phyloP scores from a whole-genome alignment of 2,329 filamentous ascomycete genomes.

The Botryotinia narcissicola region DNA sequence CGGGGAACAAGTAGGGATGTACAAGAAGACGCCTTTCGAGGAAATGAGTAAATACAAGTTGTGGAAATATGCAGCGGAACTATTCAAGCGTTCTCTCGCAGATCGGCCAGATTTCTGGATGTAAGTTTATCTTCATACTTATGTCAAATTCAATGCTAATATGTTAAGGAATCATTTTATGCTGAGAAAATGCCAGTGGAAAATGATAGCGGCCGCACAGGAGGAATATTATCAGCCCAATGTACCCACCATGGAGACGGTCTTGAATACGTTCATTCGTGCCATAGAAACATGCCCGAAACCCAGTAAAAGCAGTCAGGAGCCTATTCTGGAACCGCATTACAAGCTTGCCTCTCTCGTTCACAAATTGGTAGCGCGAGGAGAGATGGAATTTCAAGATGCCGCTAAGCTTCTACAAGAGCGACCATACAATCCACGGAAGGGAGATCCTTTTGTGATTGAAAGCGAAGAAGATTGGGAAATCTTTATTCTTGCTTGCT shows the following conservation, averaged over 20 bases:
- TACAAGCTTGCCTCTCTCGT: conserved; percentile 67
- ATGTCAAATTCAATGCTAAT: conserved; percentile 30
- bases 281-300: conserved; percentile 61
- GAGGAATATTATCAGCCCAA: conserved; percentile 40
- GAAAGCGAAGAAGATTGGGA: conserved; percentile 52
- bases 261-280: conserved; percentile 56
- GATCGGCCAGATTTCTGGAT: conserved; percentile 63
- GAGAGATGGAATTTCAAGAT: conserved; percentile 31
- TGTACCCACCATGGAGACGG: conserved; percentile 41
- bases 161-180: conserved; percentile 59
- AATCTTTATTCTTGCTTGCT: conserved; percentile 52
- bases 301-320: conserved; percentile 56
- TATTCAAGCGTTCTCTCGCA: conserved; percentile 58
- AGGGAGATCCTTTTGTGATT: conserved; percentile 35
- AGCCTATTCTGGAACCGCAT: conserved; percentile 69
- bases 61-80: conserved; percentile 62
- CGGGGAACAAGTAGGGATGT: conserved; percentile 51
- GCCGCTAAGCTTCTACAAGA: conserved; percentile 40
- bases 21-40: conserved; percentile 55
- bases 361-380: conserved; percentile 59
- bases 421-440: conserved; percentile 35
- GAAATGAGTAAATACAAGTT: conserved; percentile 58
- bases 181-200: conserved; percentile 70
- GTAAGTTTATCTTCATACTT: conserved; percentile 41
- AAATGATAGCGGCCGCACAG: conserved; percentile 57